Evolutionary conservation across 73 alveolate species (phyloP).

Genomic region (Durusdinium trenchii): DNA sequence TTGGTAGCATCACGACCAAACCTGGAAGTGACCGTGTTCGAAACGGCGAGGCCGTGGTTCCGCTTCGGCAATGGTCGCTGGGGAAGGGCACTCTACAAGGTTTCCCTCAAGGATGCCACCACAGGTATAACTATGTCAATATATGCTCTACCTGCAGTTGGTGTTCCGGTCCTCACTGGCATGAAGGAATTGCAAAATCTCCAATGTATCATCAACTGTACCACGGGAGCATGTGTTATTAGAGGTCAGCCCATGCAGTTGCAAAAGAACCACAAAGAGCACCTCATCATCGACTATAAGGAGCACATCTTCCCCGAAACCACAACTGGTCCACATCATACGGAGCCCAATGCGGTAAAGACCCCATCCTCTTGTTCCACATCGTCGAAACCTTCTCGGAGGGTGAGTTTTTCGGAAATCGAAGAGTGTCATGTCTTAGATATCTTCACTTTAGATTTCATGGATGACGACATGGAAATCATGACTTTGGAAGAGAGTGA

Average conservation of each 20-base stretch:
- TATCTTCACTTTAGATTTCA: not conserved
- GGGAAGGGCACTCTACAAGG: constrained; percentile 4
- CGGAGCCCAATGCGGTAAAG: not conserved
- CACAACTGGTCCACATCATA: not conserved
- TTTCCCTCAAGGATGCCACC: not conserved
- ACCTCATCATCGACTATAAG: not conserved
- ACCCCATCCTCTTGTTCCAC: not conserved
- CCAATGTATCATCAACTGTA: not conserved
- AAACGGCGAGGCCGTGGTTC: constrained; percentile 7
- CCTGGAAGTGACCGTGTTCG: not conserved
- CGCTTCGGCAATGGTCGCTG: constrained; percentile 20
- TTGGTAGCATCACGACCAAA: not conserved
- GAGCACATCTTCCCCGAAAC: not conserved
- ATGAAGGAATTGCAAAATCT: not conserved
- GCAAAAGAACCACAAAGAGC: not conserved
- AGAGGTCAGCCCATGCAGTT: not conserved
- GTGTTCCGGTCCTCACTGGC: not conserved
- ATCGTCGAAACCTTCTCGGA: not conserved
- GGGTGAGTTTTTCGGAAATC: not conserved
- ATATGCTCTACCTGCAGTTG: not conserved
- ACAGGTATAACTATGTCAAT: not conserved
- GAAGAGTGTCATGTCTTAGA: not conserved
- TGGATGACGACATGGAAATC: not conserved
- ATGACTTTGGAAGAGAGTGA: not conserved
- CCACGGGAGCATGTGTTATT: not conserved